Evolutionary conservation across 2,329 filamentous ascomycete species (phyloP).

Genomic region (Fonsecaea pugnacius): DNA sequence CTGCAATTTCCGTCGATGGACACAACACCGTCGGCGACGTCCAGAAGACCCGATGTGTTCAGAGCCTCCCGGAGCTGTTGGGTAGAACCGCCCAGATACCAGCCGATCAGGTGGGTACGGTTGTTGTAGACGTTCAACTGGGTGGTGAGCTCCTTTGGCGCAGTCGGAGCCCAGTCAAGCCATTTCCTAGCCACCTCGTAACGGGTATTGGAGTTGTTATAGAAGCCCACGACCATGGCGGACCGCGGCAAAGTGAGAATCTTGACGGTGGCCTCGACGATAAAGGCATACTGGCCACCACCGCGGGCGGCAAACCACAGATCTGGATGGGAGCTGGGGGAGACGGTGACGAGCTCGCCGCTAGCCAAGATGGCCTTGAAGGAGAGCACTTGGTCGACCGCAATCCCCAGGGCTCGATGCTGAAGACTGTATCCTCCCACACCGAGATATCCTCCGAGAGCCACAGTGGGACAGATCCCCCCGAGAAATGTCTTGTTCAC

Average conservation of each 20-base stretch:
- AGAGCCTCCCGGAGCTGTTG: not conserved
- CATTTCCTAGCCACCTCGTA: conserved; percentile 5
- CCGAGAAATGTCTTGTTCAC: conserved; percentile 4
- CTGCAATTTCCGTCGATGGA: conserved; percentile 5
- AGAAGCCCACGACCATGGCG: conserved; percentile 2
- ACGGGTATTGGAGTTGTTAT: conserved; percentile 1
- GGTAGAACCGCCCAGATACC: not conserved
- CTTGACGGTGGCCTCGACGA: conserved; percentile 5
- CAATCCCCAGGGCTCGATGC: not conserved
- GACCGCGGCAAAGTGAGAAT: conserved; percentile 4
- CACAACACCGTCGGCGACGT: not conserved
- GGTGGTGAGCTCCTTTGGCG: not conserved
- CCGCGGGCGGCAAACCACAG: not conserved
- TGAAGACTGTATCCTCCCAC: conserved; percentile 1
- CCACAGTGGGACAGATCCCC: not conserved
- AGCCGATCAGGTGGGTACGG: conserved; percentile 3
- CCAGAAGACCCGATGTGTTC: conserved; percentile 1
- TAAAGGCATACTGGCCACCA: conserved; percentile 3
- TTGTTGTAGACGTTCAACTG: conserved; percentile 5
- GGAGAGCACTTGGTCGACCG: not conserved
- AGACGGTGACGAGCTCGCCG: conserved; percentile 2
- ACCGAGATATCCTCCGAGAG: conserved; percentile 2
- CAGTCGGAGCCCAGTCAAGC: conserved; percentile 7
- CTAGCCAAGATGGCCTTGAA: conserved; percentile 8
- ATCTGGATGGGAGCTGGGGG: not conserved